phyloP scores from a whole-genome alignment of 306 rosid species.

The Delonix regia region DNA sequence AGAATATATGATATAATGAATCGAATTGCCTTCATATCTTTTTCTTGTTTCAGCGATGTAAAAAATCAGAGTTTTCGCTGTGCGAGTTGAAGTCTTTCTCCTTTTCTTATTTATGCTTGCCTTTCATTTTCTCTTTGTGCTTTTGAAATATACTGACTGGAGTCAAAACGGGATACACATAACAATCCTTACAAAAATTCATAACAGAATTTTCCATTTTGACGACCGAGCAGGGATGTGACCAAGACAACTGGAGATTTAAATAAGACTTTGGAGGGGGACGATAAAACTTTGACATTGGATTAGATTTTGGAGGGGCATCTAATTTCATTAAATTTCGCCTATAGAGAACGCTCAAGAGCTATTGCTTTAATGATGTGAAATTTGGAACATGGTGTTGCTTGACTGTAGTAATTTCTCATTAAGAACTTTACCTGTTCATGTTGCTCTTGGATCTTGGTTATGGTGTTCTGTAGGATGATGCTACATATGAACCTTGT shows the following conservation, averaged over 20 bases:
- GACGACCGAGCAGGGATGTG: neutral
- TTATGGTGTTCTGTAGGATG: neutral
- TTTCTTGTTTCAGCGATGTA: neutral
- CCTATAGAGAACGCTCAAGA: neutral
- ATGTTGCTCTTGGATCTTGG: neutral
- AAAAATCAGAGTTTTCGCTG: neutral
- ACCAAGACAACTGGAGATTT: neutral
- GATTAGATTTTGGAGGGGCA: neutral
- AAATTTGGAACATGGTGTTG: neutral
- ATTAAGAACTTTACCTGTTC: neutral
- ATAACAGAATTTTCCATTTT: neutral
- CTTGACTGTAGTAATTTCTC: neutral
- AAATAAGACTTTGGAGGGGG: neutral
- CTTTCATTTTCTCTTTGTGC: neutral
- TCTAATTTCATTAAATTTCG: neutral
- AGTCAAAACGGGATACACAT: neutral
- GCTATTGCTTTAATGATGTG: neutral
- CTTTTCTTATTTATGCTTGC: neutral
- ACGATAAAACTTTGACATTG: neutral
- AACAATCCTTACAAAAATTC: neutral
- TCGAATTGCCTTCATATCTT: neutral
- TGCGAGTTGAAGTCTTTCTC: neutral
- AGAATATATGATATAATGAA: neutral
- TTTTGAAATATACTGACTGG: neutral
- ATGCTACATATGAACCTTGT: neutral